phyloP scores from a whole-genome alignment of 768 basidiomycete genomes.

The Hebeloma cylindrosporum region DNA sequence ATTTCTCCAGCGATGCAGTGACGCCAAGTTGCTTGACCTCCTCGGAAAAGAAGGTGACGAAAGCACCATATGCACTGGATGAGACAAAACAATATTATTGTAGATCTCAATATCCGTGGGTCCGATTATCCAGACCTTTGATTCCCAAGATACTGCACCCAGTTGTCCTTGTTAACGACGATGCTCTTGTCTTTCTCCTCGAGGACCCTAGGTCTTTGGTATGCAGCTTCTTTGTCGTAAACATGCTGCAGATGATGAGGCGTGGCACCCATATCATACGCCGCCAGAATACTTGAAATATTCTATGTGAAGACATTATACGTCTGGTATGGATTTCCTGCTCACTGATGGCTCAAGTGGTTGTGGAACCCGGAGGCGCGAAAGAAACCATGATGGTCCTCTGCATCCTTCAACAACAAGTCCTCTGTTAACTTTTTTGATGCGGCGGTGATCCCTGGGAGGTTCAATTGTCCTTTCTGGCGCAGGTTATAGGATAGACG shows the following conservation, averaged over 20 bases:
- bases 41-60: constrained; percentile 40
- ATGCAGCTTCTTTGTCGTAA: constrained; percentile 40
- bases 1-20: constrained; percentile 44
- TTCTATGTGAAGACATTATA: too few species aligned
- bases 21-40: constrained; percentile 39
- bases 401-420: constrained; percentile 48
- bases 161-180: constrained; percentile 44
- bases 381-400: constrained; percentile 53
- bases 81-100: not conserved
- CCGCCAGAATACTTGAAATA: constrained; percentile 46
- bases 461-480: constrained; percentile 41
- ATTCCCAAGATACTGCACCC: constrained; percentile 50
- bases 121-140: constrained; percentile 35
- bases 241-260: constrained; percentile 46
- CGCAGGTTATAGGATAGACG: constrained; percentile 24
- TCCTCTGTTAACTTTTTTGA: constrained; percentile 43
- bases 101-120: not conserved
- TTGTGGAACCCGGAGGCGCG: constrained; percentile 46
- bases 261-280: constrained; percentile 56
- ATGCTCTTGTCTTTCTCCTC: constrained; percentile 35
- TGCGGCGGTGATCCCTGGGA: constrained; percentile 45
- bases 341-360: constrained; percentile 61
- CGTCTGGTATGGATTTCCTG: too few species aligned
- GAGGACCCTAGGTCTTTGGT: constrained; percentile 39
- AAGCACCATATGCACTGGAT: constrained; percentile 38